These are phyloP conservation scores for Metschnikowia hibisci DNA, from an alignment of 805 yeast genomes.

Conservation along the genomic window DNA sequence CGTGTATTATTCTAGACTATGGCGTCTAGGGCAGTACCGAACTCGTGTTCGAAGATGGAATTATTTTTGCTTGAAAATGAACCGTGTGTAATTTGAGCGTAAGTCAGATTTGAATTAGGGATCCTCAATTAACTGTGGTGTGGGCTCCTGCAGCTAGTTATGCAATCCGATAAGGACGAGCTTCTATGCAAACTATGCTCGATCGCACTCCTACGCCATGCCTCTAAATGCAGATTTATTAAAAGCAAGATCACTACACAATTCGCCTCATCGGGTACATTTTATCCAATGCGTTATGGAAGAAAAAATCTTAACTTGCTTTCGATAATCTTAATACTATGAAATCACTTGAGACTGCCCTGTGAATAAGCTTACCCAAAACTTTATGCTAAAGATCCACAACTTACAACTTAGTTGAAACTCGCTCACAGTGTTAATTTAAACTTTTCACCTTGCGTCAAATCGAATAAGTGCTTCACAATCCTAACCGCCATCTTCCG, in stretches of 20 bases:
- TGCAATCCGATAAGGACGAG: slow-evolving; percentile 4
- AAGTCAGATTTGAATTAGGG: not conserved
- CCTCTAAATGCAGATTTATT: not conserved
- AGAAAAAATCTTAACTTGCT: too few species aligned
- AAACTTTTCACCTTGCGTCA: too few species aligned
- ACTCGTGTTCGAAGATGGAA: not conserved
- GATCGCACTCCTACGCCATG: not conserved
- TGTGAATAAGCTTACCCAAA: too few species aligned
- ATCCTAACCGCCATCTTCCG: too few species aligned
- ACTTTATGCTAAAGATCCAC: too few species aligned
- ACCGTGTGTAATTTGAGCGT: not conserved
- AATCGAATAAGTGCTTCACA: too few species aligned
- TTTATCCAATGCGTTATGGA: not conserved
- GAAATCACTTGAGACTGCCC: too few species aligned
- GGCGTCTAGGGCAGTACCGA: too few species aligned
- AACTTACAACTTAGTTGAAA: too few species aligned
- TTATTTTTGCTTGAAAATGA: not conserved
- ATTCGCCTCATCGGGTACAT: not conserved
- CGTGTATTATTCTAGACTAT: too few species aligned
- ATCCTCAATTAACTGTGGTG: slow-evolving; percentile 6
- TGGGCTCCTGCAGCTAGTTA: slow-evolving; percentile 3
- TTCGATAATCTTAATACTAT: too few species aligned
- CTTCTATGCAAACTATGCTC: not conserved
- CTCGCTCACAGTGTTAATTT: too few species aligned
- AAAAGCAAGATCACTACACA: not conserved